Evolutionary conservation across 345 rosid species (phyloP).

Genomic region (Boechera retrofracta): DNA sequence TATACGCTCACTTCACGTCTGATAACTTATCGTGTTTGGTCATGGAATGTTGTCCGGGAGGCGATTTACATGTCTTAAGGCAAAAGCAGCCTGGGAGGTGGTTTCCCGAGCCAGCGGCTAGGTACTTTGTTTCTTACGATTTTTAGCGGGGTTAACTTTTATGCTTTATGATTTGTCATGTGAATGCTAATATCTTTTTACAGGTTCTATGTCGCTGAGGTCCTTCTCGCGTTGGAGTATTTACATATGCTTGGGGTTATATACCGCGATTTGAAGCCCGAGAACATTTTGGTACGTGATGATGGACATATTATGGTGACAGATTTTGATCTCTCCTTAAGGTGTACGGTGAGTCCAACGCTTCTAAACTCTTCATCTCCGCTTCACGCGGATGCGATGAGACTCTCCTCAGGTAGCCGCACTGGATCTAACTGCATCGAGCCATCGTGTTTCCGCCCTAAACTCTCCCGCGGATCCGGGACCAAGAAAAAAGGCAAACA

Average conservation of each 20-base stretch:
- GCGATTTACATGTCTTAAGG: constrained; percentile 91
- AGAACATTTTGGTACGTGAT: constrained; percentile 92
- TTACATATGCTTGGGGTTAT: constrained; percentile 97
- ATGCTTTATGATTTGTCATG: constrained; percentile 10
- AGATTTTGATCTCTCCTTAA: constrained; percentile 91
- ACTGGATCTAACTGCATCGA: constrained; percentile 71
- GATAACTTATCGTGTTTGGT: constrained; percentile 92
- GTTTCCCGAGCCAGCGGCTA: constrained; percentile 91
- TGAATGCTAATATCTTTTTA: background rate
- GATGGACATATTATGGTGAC: constrained; percentile 99
- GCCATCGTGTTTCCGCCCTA: constrained; percentile 83
- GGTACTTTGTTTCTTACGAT: constrained; percentile 49
- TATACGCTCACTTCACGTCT: constrained; percentile 81
- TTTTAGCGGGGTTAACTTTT: background rate
- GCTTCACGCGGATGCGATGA: constrained; percentile 59
- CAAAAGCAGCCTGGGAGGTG: constrained; percentile 87
- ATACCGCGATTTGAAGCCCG: constrained; percentile 92
- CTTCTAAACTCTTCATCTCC: constrained; percentile 69
- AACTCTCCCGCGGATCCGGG: constrained; percentile 60
- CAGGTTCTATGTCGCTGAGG: constrained; percentile 97
- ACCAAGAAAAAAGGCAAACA: constrained; percentile 59
- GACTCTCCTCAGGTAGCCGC: constrained; percentile 70
- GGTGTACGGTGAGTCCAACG: constrained; percentile 88
- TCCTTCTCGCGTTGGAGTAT: constrained; percentile 95
- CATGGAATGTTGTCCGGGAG: constrained; percentile 98